These are phyloP conservation scores for Toxoplasma gondii DNA, from an alignment of 169 alveolate genomes.

Conservation along the genomic window DNA sequence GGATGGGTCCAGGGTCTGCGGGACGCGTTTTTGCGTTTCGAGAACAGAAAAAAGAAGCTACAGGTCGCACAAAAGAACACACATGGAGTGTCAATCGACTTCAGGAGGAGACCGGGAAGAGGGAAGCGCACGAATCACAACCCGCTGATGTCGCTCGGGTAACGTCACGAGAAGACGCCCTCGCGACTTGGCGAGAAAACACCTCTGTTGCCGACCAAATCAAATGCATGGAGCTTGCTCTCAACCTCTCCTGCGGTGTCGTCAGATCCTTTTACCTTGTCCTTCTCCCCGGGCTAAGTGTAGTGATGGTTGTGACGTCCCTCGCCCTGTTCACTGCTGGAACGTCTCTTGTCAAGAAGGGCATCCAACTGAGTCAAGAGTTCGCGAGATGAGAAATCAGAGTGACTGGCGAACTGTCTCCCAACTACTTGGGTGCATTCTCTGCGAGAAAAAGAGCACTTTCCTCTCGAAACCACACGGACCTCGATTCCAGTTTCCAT, in stretches of 20 bases:
- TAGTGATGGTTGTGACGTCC: not conserved
- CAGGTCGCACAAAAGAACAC: too few relatives aligned
- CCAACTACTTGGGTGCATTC: too few relatives aligned
- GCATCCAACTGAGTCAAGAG: not conserved
- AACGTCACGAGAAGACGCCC: not conserved
- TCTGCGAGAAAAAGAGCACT: too few relatives aligned
- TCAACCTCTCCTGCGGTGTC: not conserved
- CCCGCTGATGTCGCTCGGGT: too few relatives aligned
- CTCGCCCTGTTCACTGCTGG: not conserved
- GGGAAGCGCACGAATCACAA: not conserved
- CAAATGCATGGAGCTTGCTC: not conserved
- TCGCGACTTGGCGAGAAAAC: not conserved
- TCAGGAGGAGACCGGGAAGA: not conserved
- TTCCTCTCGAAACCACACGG: too few relatives aligned
- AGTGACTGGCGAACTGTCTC: not conserved
- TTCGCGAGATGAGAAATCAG: not conserved
- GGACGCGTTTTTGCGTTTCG: too few relatives aligned
- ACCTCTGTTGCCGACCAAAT: not conserved
- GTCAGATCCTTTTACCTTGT: not conserved
- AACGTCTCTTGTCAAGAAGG: not conserved
- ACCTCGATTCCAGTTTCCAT: too few relatives aligned
- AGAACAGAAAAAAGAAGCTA: too few relatives aligned
- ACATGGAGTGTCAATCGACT: not conserved
- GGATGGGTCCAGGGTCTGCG: not conserved
- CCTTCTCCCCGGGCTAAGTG: not conserved